phyloP scores from a whole-genome alignment of 495 filamentous ascomycete species.

The Apiosordaria backusii region DNA sequence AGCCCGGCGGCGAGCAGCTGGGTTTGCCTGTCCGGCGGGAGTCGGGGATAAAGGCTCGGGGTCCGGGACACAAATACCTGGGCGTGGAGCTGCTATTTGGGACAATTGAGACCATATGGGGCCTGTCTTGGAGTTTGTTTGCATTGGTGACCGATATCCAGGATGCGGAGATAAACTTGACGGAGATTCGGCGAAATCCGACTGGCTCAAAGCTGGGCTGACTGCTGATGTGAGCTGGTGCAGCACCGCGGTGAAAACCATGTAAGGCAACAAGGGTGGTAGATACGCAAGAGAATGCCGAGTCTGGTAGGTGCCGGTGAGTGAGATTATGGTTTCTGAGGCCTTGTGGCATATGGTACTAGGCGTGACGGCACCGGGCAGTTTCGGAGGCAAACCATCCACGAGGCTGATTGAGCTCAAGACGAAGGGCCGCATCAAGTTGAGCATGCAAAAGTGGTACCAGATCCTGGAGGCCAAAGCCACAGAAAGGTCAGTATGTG shows the following conservation, averaged over 20 bases:
- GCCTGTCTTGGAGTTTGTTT: not conserved
- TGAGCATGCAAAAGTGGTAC: slow-evolving; percentile 31
- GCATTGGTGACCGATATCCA: not conserved
- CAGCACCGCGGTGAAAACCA: slow-evolving; percentile 26
- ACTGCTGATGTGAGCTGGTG: slow-evolving; percentile 20
- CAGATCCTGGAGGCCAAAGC: slow-evolving; percentile 18
- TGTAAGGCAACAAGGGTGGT: slow-evolving; percentile 23
- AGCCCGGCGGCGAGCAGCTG: slow-evolving; percentile 8
- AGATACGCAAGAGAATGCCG: slow-evolving; percentile 20
- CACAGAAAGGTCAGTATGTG: not conserved
- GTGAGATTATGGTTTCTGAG: slow-evolving; percentile 28
- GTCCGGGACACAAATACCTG: not conserved
- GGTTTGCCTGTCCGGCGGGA: slow-evolving; percentile 8
- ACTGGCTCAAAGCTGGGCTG: slow-evolving; percentile 1
- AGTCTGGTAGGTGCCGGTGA: slow-evolving; percentile 28
- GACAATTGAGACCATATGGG: not conserved
- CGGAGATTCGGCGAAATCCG: slow-evolving; percentile 7
- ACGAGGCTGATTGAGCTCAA: slow-evolving; percentile 18
- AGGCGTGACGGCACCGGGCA: slow-evolving; percentile 18
- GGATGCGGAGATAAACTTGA: slow-evolving; percentile 3
- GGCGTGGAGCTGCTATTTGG: not conserved
- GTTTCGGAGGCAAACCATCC: slow-evolving; percentile 12
- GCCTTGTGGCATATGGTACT: slow-evolving; percentile 21
- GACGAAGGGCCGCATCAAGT: slow-evolving; percentile 27
- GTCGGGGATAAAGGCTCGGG: slow-evolving; percentile 15